Conservation (phyloP, 441 rosid species). For the Capsella rubella region DNA sequence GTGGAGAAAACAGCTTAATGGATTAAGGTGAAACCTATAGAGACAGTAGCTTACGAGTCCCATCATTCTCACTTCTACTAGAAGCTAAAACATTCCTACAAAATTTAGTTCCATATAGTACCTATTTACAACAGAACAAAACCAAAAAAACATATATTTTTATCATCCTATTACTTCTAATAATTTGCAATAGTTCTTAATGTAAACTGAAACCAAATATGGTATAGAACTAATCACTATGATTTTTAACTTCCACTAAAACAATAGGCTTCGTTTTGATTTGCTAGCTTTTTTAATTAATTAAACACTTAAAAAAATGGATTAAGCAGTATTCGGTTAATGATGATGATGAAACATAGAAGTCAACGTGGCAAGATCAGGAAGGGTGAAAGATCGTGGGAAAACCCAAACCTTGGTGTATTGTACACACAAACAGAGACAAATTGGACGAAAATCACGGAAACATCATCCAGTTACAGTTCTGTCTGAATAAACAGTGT, state of each 20-base stretch:
- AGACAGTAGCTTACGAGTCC: neutral
- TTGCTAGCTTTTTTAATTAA: too few relatives aligned
- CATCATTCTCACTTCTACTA: constrained; percentile 20
- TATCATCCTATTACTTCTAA: too few relatives aligned
- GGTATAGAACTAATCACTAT: too few relatives aligned
- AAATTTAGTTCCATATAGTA: neutral
- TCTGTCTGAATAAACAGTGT: neutral
- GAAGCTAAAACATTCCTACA: constrained; percentile 5
- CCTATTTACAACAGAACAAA: too few relatives aligned
- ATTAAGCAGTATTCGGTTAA: neutral
- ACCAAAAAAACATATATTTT: too few relatives aligned
- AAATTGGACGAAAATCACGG: constrained; percentile 14
- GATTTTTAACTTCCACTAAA: neutral
- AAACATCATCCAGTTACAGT: constrained; percentile 12
- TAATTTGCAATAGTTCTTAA: neutral
- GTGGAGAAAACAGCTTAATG: neutral
- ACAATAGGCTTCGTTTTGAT: neutral
- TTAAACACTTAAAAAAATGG: neutral
- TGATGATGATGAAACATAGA: constrained; percentile 9
- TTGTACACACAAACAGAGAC: constrained; percentile 14
- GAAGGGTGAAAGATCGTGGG: neutral
- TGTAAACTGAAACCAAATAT: too few relatives aligned
- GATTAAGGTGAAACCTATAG: neutral
- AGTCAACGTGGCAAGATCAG: constrained; percentile 33
- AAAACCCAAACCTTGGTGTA: neutral